phyloP scores from a whole-genome alignment of 768 basidiomycete species.

The Scleroderma citrinum region DNA sequence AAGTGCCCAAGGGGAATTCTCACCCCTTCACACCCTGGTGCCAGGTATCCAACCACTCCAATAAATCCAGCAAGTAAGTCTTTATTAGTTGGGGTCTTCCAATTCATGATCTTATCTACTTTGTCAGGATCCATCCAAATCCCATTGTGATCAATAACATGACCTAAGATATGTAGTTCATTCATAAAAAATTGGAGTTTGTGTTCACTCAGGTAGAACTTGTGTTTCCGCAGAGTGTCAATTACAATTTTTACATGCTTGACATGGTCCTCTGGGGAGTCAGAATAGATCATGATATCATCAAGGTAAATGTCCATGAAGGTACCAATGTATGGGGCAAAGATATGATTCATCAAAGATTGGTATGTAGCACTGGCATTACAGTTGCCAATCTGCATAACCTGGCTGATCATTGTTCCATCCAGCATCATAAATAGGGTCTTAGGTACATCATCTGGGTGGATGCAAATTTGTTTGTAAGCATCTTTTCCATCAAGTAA shows the following conservation, averaged over 20 bases:
- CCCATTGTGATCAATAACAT: slow-evolving; percentile 31
- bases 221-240: slow-evolving; percentile 26
- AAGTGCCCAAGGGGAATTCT: slow-evolving; percentile 36
- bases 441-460: slow-evolving; percentile 17
- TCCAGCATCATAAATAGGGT: slow-evolving; percentile 33
- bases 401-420: slow-evolving; percentile 39
- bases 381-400: slow-evolving; percentile 32
- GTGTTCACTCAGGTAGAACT: slow-evolving; percentile 31
- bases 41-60: slow-evolving; percentile 26
- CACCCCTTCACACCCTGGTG: slow-evolving; percentile 27
- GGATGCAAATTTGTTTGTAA: slow-evolving; percentile 27
- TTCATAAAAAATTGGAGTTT: slow-evolving; percentile 32
- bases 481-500: slow-evolving; percentile 27
- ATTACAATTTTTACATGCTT: slow-evolving; percentile 30
- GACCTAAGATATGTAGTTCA: slow-evolving; percentile 31
- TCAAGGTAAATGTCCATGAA: slow-evolving; percentile 34
- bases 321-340: slow-evolving; percentile 22
- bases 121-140: slow-evolving; percentile 40
- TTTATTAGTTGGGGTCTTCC: slow-evolving; percentile 30
- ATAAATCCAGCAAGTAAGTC: slow-evolving; percentile 32
- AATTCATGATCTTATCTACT: slow-evolving; percentile 33
- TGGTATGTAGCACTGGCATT: slow-evolving; percentile 38
- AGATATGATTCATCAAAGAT: slow-evolving; percentile 38
- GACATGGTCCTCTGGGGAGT: slow-evolving; percentile 26
- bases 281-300: slow-evolving; percentile 31